Conservation (phyloP, 805 yeast genomes). For the Teunomyces cretensis region DNA sequence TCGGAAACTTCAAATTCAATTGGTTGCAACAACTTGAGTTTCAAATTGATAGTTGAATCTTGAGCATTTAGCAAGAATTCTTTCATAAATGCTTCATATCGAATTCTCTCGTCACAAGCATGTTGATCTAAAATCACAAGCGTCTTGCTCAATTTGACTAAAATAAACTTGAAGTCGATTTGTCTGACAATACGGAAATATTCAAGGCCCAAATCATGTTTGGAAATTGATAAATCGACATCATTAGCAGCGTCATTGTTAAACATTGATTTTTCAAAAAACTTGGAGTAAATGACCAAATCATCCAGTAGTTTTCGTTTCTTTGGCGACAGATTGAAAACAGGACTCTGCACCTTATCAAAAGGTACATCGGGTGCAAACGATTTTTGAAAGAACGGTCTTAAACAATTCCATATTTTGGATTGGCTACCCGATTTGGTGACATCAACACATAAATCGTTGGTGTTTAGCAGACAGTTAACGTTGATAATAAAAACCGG, state of each 20-base stretch:
- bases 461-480: slow-evolving; percentile 19
- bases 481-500: slow-evolving; percentile 42
- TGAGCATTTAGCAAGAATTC: slow-evolving; percentile 31
- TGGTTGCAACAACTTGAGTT: slow-evolving; percentile 7
- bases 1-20: slow-evolving; percentile 16
- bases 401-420: neutral
- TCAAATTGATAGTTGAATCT: slow-evolving; percentile 11
- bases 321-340: slow-evolving; percentile 31
- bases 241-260: neutral
- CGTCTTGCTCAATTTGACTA: slow-evolving; percentile 26
- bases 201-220: slow-evolving; percentile 10
- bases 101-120: slow-evolving; percentile 77
- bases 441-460: slow-evolving; percentile 26
- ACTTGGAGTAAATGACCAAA: neutral
- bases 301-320: neutral
- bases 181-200: slow-evolving; percentile 48
- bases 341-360: neutral
- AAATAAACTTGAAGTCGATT: slow-evolving; percentile 62
- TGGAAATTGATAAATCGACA: neutral
- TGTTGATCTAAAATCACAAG: slow-evolving; percentile 71
- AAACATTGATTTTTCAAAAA: neutral
- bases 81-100: slow-evolving; percentile 51
- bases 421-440: neutral
- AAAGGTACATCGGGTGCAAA: neutral
- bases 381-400: neutral